Conservation (phyloP, 345 rosid species). For the Euclidium syriacum region DNA sequence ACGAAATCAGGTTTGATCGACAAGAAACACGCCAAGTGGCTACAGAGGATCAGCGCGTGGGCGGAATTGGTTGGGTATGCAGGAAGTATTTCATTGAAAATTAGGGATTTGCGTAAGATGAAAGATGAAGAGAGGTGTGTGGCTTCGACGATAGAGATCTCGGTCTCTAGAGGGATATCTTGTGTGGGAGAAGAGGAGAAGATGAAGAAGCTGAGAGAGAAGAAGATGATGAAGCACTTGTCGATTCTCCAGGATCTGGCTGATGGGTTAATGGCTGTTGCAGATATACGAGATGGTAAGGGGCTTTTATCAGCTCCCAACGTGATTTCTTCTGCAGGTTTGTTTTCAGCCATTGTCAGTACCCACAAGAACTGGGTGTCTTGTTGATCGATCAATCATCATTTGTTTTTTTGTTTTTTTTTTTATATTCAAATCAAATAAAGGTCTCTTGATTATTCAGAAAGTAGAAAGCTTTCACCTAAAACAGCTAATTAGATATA, state of each 20-base stretch:
- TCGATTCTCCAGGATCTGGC: conserved; percentile 83
- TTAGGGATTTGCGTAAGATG: conserved; percentile 66
- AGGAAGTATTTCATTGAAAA: conserved; percentile 62
- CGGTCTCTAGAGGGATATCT: conserved; percentile 43
- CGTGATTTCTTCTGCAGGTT: conserved; percentile 63
- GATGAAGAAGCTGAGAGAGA: conserved; percentile 56
- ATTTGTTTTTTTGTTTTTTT: no score
- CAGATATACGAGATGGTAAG: conserved; percentile 67
- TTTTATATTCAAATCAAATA: neutral
- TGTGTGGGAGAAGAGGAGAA: conserved; percentile 42
- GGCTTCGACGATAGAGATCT: conserved; percentile 44
- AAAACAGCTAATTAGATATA: no score
- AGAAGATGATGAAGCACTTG: conserved; percentile 63
- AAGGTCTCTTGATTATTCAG: no score
- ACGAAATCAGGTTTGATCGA: conserved; percentile 82
- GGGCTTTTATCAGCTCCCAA: conserved; percentile 55
- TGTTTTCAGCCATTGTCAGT: conserved; percentile 77
- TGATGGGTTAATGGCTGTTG: conserved; percentile 74
- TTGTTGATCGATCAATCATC: conserved; percentile 39
- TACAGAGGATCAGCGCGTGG: conserved; percentile 75
- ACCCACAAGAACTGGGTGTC: conserved; percentile 90
- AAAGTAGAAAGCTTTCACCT: no score
- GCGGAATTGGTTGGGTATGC: conserved; percentile 69
- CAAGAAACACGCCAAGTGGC: conserved; percentile 35
- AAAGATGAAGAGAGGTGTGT: conserved; percentile 47